Percentiles rank a stretch among this genome's conserved stretches.
Evolutionary conservation across 495 filamentous ascomycete species (phyloP).

Genomic region (Trichoderma erinaceum): DNA sequence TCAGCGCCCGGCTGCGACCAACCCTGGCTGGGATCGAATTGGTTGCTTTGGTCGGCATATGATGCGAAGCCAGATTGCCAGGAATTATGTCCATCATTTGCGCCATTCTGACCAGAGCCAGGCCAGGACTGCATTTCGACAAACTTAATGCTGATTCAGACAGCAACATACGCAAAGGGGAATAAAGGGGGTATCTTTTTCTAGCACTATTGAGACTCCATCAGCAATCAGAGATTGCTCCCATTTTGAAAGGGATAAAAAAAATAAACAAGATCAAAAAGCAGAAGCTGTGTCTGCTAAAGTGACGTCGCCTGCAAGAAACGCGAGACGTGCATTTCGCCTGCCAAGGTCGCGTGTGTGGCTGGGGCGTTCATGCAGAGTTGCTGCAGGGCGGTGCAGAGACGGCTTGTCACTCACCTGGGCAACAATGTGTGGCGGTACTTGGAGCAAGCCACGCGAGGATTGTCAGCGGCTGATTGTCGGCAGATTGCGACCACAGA

Average conservation of each 20-base stretch:
- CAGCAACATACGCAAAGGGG: constrained; percentile 5
- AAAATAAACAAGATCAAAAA: background rate
- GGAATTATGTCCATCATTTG: constrained; percentile 18
- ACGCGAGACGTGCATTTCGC: background rate
- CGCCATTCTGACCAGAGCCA: constrained; percentile 11
- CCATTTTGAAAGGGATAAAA: background rate
- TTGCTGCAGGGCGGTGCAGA: constrained; percentile 9
- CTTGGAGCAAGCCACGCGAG: background rate
- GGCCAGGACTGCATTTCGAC: constrained; percentile 17
- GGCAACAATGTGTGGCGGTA: background rate
- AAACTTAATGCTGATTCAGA: background rate
- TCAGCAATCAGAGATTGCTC: background rate
- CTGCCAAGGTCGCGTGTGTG: constrained; percentile 7
- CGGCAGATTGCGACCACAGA: background rate
- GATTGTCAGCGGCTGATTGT: background rate
- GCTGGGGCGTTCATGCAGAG: constrained; percentile 9
- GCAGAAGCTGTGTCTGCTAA: background rate
- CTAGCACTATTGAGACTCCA: background rate
- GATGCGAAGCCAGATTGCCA: constrained; percentile 16
- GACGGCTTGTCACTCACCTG: background rate
- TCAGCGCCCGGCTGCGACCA: constrained; percentile 12
- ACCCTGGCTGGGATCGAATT: constrained; percentile 17
- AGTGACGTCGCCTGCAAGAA: constrained; percentile 6
- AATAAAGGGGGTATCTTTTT: constrained; percentile 1
- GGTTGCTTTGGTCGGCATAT: constrained; percentile 20